Conservation (phyloP, 176 grass and related monocot species). For the Bothriochloa decipiens region DNA sequence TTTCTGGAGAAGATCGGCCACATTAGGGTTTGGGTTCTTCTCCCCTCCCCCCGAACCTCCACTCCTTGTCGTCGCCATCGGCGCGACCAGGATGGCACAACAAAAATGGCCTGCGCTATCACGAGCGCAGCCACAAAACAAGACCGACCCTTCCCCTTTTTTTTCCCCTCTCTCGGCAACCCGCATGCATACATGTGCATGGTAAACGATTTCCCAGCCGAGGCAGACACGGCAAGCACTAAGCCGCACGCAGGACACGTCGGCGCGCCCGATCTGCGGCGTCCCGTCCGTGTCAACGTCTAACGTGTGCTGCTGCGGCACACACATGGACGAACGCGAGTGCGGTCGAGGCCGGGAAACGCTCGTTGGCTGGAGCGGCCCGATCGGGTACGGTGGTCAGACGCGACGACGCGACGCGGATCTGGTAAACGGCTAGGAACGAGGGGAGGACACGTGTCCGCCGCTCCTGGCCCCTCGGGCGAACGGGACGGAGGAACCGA, state of each 20-base stretch:
- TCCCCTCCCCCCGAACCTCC: no score
- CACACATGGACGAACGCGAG: background rate
- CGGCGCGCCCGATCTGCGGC: background rate
- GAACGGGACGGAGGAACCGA: background rate
- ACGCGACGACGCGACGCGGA: conserved; percentile 1
- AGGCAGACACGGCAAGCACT: background rate
- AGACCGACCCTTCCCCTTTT: no score
- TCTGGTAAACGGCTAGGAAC: conserved; percentile 19
- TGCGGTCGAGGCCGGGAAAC: background rate
- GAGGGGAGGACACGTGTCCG: conserved; percentile 17
- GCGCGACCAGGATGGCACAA: no score
- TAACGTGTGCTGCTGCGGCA: background rate
- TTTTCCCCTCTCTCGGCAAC: no score
- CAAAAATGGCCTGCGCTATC: no score
- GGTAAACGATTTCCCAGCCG: conserved; percentile 12
- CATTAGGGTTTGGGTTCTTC: no score
- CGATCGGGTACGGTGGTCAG: no score
- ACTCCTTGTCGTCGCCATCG: no score
- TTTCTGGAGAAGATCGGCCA: no score
- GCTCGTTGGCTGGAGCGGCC: background rate
- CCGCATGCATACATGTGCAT: no score
- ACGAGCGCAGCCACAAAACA: no score
- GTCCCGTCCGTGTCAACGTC: background rate
- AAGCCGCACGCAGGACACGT: background rate
- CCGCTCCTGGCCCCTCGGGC: background rate